A percentile compares a stretch with the other conserved stretches of the same genome.
phyloP scores from a whole-genome alignment of 306 rosid genomes.

The Alnus glutinosa region DNA sequence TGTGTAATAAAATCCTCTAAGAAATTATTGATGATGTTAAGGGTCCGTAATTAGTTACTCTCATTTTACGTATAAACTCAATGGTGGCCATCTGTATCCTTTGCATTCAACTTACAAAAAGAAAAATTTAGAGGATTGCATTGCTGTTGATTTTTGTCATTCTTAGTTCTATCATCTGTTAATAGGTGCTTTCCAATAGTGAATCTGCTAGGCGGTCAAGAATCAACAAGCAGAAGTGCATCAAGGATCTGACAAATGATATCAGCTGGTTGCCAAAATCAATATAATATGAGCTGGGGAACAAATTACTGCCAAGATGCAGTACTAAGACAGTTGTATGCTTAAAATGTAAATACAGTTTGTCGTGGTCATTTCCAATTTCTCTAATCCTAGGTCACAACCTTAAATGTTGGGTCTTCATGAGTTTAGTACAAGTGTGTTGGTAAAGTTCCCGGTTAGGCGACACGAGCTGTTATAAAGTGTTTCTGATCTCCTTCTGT shows the following conservation, averaged over 20 bases:
- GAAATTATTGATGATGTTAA: slow-evolving; percentile 5
- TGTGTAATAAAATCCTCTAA: slow-evolving; percentile 1
- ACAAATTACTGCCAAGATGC: background rate
- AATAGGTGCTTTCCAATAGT: background rate
- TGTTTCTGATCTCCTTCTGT: too few relatives aligned
- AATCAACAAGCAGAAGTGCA: background rate
- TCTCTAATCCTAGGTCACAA: background rate
- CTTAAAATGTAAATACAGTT: background rate
- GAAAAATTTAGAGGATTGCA: background rate
- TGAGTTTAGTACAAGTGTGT: background rate
- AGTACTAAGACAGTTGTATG: too few relatives aligned
- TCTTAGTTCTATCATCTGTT: background rate
- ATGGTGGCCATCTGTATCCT: background rate
- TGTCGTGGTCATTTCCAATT: background rate
- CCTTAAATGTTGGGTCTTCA: background rate
- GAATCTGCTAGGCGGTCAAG: background rate
- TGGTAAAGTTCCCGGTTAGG: too few relatives aligned
- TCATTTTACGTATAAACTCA: background rate
- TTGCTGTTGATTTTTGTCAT: background rate
- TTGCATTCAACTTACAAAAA: background rate
- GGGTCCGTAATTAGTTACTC: background rate
- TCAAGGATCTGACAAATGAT: background rate
- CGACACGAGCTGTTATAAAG: too few relatives aligned
- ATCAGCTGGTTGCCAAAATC: background rate
- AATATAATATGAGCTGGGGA: background rate